Evolutionary conservation across 768 basidiomycete species (phyloP).

Genomic region (Psilocybe cyanescens): DNA sequence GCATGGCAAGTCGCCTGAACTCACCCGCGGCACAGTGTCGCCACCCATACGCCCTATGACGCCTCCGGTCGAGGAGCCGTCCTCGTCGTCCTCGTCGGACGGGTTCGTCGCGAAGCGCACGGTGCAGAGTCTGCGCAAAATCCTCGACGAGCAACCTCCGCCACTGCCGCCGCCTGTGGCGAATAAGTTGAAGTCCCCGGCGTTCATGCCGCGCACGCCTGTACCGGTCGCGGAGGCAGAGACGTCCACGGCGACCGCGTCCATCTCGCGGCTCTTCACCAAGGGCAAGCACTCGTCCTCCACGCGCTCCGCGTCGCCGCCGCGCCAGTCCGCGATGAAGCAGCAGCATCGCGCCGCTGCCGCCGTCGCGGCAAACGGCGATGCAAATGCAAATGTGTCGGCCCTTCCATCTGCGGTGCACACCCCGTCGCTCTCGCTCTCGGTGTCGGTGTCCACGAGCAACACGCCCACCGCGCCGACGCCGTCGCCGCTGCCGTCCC

Average conservation of each 20-base stretch:
- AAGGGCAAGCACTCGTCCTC: conserved; percentile 61
- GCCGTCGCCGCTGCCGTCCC: conserved; percentile 10
- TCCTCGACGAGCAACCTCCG: conserved; percentile 58
- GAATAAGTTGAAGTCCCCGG: conserved; percentile 30
- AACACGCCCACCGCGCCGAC: neutral
- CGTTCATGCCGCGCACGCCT: conserved; percentile 54
- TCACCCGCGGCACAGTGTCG: conserved; percentile 26
- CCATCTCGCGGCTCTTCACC: conserved; percentile 77
- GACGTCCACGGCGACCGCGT: conserved; percentile 80
- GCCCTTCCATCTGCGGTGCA: conserved; percentile 10
- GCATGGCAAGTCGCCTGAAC: conserved; percentile 12
- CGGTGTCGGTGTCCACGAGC: conserved; percentile 22
- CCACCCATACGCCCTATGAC: conserved; percentile 47
- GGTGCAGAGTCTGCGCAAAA: conserved; percentile 68
- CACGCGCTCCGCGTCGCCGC: conserved; percentile 65
- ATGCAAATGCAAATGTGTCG: conserved; percentile 1
- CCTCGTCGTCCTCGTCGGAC: conserved; percentile 60
- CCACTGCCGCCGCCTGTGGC: conserved; percentile 7
- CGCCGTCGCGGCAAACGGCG: no score
- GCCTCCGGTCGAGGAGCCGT: conserved; percentile 64
- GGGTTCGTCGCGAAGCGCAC: conserved; percentile 62
- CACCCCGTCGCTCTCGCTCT: conserved; percentile 10
- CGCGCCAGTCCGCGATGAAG: conserved; percentile 49
- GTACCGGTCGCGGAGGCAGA: conserved; percentile 53
- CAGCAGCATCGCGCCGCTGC: conserved; percentile 20